Percentiles rank a stretch among this genome's conserved stretches.
Conservation (phyloP, 106 monocot species). For the Allium cepa region DNA sequence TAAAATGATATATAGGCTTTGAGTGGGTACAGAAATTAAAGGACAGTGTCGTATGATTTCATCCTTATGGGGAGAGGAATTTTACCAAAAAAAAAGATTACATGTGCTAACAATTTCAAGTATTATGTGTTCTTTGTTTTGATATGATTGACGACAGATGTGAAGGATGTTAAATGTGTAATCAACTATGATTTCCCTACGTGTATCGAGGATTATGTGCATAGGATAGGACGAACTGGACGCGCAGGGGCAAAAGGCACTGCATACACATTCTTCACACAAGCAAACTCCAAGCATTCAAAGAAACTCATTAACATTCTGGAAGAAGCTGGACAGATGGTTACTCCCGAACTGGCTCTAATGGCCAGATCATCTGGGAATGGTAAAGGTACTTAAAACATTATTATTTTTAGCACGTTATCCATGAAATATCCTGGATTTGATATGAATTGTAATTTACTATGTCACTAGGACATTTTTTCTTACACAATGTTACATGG, state of each 20-base stretch:
- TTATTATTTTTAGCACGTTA: neutral
- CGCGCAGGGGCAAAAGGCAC: slow-evolving; percentile 93
- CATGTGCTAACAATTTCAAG: neutral
- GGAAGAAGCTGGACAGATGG: slow-evolving; percentile 76
- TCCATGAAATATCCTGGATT: neutral
- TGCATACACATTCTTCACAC: slow-evolving; percentile 78
- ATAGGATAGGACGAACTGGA: slow-evolving; percentile 93
- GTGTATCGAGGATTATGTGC: slow-evolving; percentile 93
- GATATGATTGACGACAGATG: slow-evolving; percentile 55
- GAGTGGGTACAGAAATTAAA: neutral
- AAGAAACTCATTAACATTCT: slow-evolving; percentile 77
- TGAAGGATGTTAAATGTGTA: slow-evolving; percentile 98
- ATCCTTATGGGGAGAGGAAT: slow-evolving; percentile 3
- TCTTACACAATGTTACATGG: neutral
- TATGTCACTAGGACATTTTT: neutral
- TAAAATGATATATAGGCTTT: neutral
- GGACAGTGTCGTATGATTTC: slow-evolving; percentile 2
- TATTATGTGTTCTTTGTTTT: neutral
- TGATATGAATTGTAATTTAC: neutral
- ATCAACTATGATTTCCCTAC: slow-evolving; percentile 96
- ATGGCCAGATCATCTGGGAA: slow-evolving; percentile 32
- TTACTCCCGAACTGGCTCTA: slow-evolving; percentile 47
- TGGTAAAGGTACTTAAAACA: slow-evolving; percentile 22
- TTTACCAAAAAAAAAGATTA: neutral
- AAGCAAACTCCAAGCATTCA: slow-evolving; percentile 53